phyloP scores from a whole-genome alignment of 2,329 filamentous ascomycete genomes.

The Monilinia fructigena region DNA sequence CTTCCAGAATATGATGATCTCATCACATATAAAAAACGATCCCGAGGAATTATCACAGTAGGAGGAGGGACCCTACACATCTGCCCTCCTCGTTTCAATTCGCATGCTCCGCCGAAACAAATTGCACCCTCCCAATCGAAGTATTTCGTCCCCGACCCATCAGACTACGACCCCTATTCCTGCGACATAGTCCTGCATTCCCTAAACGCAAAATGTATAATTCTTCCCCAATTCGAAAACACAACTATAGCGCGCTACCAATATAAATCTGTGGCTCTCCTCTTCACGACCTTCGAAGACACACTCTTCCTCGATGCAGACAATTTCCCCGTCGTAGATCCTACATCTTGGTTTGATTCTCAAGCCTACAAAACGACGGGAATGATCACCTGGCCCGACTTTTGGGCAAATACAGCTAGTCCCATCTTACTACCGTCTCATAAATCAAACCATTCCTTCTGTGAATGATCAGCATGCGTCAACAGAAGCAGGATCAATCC shows the following conservation, averaged over 20 bases:
- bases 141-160: conserved; percentile 44
- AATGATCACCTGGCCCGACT: conserved; percentile 50
- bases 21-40: conserved; percentile 16
- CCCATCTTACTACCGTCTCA: conserved; percentile 44
- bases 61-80: conserved; percentile 41
- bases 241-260: conserved; percentile 46
- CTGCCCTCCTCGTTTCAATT: conserved; percentile 43
- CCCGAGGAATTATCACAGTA: conserved; percentile 46
- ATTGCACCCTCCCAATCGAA: conserved; percentile 43
- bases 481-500: conserved; percentile 21
- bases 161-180: conserved; percentile 43
- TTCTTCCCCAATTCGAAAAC: conserved; percentile 41
- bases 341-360: conserved; percentile 44
- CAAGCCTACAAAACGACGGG: conserved; percentile 45
- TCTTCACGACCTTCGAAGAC: conserved; percentile 51
- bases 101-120: conserved; percentile 44
- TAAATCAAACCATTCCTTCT: conserved; percentile 23
- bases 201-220: conserved; percentile 43
- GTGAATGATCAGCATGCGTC: conserved; percentile 16
- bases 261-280: conserved; percentile 49
- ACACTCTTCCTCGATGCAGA: conserved; percentile 51
- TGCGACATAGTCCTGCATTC: conserved; percentile 43
- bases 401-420: conserved; percentile 45
- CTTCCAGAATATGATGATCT: conserved; percentile 20
- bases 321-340: conserved; percentile 46